Base-by-base conservation (phyloP, 768 basidiomycete species). In the Tricholomella constricta region DNA sequence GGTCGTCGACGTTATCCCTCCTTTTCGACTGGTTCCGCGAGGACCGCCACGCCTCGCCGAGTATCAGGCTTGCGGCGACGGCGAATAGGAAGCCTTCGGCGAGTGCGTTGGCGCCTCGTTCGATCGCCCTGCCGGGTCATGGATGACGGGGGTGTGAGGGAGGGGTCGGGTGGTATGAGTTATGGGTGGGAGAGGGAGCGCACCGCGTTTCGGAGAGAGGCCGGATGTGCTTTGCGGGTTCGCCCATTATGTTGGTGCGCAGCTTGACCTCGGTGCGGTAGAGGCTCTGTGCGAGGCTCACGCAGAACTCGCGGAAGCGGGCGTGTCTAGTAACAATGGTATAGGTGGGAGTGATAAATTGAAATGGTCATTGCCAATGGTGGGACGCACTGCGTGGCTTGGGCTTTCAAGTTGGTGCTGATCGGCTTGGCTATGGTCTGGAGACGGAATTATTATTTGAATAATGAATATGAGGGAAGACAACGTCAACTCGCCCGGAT, bases 391-490 rank as follows among this genome's bases (percentile, higher is more conserved):
- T 89, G 80, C 61, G 78, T 82, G 0, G 86, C 90, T 66, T 90
- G 89, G 43, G 75, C 74, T 69, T 85, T 91, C 41, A 92, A 71
- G 45, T 78, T 77, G 26, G 76, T 69, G 47, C 86, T 85, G 58
- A 92, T 89, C 45, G 91, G 90, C 70, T 91, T 92, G 47, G 90
- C 89, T 65, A 91, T 67, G n/a, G 89, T 92, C 89, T 91, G 52
- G 29, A 10, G 29, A 31, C 55, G 26, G 5, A 9, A 35, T 44
- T 36, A 49, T 38, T 25, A 12, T 35, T 38, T 40, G 15, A 23
- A 12, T 14, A 15, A 59, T 17, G 22, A 10, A 17, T 35, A 10
- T 25, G 26, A 29, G 25, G 20, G 48, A 32, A 38, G 31, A 9
- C n/a, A n/a, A n/a, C n/a, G n/a, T n/a, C n/a, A 32, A 15, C 52